Conservation (phyloP, 1,284 basidiomycete species). For the Microbotryomycetes sp. region DNA sequence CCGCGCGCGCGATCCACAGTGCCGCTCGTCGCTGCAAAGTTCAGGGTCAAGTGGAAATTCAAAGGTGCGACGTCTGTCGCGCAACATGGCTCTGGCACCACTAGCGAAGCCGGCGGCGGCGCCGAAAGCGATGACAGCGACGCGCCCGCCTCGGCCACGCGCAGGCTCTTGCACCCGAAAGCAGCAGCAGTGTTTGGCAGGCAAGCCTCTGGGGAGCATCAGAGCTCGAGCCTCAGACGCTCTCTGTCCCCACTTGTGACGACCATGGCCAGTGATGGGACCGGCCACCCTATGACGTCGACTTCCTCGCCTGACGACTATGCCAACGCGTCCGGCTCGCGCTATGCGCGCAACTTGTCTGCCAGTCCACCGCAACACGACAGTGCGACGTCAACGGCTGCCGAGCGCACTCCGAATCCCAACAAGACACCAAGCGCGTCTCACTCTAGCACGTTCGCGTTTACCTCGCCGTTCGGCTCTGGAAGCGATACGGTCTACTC, state of each 20-base stretch:
- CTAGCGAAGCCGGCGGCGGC: no score
- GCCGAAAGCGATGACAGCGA: neutral
- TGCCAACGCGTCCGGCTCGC: no score
- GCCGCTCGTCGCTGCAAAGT: slow-evolving; percentile 23
- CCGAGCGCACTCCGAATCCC: slow-evolving; percentile 14
- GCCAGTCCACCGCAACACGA: neutral
- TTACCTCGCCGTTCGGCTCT: slow-evolving; percentile 13
- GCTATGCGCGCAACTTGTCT: no score
- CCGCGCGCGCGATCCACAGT: slow-evolving; percentile 5
- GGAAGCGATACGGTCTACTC: neutral
- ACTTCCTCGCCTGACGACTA: neutral
- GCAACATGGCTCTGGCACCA: no score
- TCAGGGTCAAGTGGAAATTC: slow-evolving; percentile 29
- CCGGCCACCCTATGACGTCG: no score
- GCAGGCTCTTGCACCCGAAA: neutral
- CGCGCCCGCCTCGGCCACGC: neutral
- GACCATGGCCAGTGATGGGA: neutral
- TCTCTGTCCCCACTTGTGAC: neutral
- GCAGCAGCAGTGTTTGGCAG: neutral
- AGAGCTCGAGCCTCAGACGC: neutral
- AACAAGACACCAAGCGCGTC: slow-evolving; percentile 10
- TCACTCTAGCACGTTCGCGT: slow-evolving; percentile 1
- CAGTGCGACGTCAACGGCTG: no score
- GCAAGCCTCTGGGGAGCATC: neutral
- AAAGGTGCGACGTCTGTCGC: slow-evolving; percentile 18